Percentiles rank a stretch among this genome's conserved stretches.
phyloP scores from a whole-genome alignment of 208 protist species.

The Novymonas esmeraldas region DNA sequence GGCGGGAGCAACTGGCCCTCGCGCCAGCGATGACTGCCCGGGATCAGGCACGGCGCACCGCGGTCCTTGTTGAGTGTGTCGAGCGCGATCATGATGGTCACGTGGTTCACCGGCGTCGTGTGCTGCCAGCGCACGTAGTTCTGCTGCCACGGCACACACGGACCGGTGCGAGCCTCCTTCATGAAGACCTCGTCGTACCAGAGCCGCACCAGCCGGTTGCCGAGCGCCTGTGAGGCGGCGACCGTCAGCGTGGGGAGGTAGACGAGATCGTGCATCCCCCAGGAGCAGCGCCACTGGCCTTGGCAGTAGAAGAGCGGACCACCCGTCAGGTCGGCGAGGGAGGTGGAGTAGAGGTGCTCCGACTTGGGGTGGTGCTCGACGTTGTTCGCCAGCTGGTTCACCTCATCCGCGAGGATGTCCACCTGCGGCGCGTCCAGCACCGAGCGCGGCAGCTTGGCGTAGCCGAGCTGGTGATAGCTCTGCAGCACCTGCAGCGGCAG shows the following conservation, averaged over 20 bases:
- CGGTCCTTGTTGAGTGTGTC: conserved; percentile 85
- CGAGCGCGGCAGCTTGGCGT: conserved; percentile 66
- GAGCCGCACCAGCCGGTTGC: conserved; percentile 76
- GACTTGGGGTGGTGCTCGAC: conserved; percentile 85
- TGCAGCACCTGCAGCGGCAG: conserved; percentile 62
- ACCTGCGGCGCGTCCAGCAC: conserved; percentile 72
- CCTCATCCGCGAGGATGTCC: conserved; percentile 82
- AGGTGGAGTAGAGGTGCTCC: conserved; percentile 81
- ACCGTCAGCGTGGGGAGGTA: conserved; percentile 82
- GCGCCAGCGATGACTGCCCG: conserved; percentile 84
- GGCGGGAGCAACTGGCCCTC: conserved; percentile 70
- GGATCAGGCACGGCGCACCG: conserved; percentile 81
- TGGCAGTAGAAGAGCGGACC: conserved; percentile 87
- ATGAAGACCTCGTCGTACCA: conserved; percentile 89
- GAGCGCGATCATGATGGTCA: conserved; percentile 76
- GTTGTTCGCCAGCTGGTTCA: conserved; percentile 83
- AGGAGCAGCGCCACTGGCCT: conserved; percentile 80
- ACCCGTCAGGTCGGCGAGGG: conserved; percentile 71
- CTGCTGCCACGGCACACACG: conserved; percentile 85
- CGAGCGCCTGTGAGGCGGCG: conserved; percentile 77
- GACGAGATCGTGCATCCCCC: conserved; percentile 89
- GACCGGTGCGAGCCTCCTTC: conserved; percentile 71
- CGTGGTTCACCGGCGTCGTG: conserved; percentile 71
- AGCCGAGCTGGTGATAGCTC: conserved; percentile 80
- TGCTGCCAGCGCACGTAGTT: conserved; percentile 86